phyloP scores from a whole-genome alignment of 129 eudicot genomes.

The Sambucus nigra region DNA sequence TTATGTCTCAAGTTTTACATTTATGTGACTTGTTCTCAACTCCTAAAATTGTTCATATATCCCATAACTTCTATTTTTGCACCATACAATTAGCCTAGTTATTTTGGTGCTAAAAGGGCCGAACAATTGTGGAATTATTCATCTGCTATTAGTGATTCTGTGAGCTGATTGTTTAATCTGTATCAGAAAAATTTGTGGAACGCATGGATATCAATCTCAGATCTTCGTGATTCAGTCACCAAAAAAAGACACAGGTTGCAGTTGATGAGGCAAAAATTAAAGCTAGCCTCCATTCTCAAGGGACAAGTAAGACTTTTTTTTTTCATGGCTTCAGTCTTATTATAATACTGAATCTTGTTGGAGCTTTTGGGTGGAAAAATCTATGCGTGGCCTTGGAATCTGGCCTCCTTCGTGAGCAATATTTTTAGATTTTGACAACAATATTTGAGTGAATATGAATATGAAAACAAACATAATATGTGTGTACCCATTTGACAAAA shows the following conservation, averaged over 20 bases:
- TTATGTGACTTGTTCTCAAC: too few species aligned
- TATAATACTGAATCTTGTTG: too few species aligned
- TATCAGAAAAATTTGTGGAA: constrained; percentile 83
- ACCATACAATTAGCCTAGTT: not conserved
- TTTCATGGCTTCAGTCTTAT: too few species aligned
- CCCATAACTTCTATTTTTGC: too few species aligned
- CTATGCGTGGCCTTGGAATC: too few species aligned
- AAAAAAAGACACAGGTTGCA: constrained; percentile 81
- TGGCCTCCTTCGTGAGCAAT: too few species aligned
- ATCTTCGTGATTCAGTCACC: constrained; percentile 85
- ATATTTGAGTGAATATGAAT: too few species aligned
- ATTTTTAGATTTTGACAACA: too few species aligned
- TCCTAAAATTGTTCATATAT: not conserved
- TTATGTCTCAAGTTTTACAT: too few species aligned
- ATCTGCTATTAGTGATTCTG: not conserved
- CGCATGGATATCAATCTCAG: constrained; percentile 91
- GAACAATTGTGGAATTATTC: too few species aligned
- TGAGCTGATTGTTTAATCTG: constrained; percentile 15
- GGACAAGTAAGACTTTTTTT: constrained; percentile 88
- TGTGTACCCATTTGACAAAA: not conserved
- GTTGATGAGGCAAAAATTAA: constrained; percentile 75
- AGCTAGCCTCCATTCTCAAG: constrained; percentile 80
- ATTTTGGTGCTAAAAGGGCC: too few species aligned
- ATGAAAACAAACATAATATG: too few species aligned
- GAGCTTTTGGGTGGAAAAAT: not conserved